Conservation (phyloP, 441 rosid genomes). For the Mallotus repandus region DNA sequence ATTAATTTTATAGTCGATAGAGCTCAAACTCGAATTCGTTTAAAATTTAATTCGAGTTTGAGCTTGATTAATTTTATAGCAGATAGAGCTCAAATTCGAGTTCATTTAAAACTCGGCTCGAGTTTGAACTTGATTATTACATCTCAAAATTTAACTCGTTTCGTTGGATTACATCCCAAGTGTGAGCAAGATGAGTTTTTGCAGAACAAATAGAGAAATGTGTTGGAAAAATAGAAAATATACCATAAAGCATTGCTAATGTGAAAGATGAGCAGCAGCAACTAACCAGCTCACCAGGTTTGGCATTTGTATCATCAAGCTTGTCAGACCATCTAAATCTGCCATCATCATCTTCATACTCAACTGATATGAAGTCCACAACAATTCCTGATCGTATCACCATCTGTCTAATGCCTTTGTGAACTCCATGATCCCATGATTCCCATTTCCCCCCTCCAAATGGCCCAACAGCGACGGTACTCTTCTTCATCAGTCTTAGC, state of each 20-base stretch:
- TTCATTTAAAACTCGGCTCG: too few species aligned
- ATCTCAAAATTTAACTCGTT: too few species aligned
- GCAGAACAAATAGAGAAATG: too few species aligned
- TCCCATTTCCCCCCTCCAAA: not conserved
- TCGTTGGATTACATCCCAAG: too few species aligned
- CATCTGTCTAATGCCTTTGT: not conserved
- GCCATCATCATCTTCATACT: not conserved
- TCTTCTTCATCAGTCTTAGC: not conserved
- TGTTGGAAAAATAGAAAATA: not conserved
- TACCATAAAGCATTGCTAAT: too few species aligned
- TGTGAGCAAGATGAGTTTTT: too few species aligned
- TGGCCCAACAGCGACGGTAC: not conserved
- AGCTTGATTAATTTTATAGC: too few species aligned
- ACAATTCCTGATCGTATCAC: not conserved
- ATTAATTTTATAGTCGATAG: too few species aligned
- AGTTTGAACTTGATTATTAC: too few species aligned
- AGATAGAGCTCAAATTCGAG: too few species aligned
- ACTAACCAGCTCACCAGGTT: not conserved
- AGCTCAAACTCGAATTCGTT: too few species aligned
- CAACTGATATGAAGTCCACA: not conserved
- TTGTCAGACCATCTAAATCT: not conserved
- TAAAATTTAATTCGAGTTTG: too few species aligned
- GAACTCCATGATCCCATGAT: not conserved
- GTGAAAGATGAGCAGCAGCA: not conserved
- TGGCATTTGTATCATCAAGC: not conserved